A percentile compares a stretch with the other conserved stretches of the same genome.
phyloP scores from a whole-genome alignment of 306 rosid genomes.

The Lathyrus oleraceus region DNA sequence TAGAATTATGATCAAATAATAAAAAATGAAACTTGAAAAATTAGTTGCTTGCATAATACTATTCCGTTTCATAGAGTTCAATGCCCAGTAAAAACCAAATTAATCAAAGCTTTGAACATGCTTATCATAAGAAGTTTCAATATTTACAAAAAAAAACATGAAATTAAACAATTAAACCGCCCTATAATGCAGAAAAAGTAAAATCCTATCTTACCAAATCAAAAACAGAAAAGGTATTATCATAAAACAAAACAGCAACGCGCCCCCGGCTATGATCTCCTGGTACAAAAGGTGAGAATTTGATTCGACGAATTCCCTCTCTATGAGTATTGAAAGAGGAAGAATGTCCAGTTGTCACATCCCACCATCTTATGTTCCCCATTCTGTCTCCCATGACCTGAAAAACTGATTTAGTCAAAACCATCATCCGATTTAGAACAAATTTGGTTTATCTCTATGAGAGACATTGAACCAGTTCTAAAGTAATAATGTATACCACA shows the following conservation, averaged over 20 bases:
- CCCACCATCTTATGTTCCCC: slow-evolving; percentile 98
- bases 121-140: slow-evolving; percentile 11
- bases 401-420: slow-evolving; percentile 47
- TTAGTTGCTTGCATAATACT: slow-evolving; percentile 29
- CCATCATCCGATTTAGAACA: slow-evolving; percentile 38
- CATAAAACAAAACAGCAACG: slow-evolving; percentile 87
- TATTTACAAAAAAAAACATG: slow-evolving; percentile 15
- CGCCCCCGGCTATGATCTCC: slow-evolving; percentile 96
- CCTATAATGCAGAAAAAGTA: slow-evolving; percentile 21
- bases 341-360: slow-evolving; percentile 87
- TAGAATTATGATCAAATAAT: slow-evolving; percentile 25
- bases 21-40: slow-evolving; percentile 25
- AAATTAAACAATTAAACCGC: slow-evolving; percentile 12
- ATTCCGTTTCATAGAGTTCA: slow-evolving; percentile 14
- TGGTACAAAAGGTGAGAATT: slow-evolving; percentile 82
- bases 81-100: slow-evolving; percentile 28
- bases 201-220: slow-evolving; percentile 73
- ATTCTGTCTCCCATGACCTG: slow-evolving; percentile 99
- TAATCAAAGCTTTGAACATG: slow-evolving; percentile 21
- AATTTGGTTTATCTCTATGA: slow-evolving; percentile 13
- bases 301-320: slow-evolving; percentile 92
- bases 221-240: slow-evolving; percentile 89
- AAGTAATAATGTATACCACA: slow-evolving; percentile 59
- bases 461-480: slow-evolving; percentile 25
- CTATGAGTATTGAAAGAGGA: slow-evolving; percentile 93